Evolutionary conservation across 2,329 filamentous ascomycete genomes (phyloP).

Genomic region (Immersiporthe knoxdaviesiana): DNA sequence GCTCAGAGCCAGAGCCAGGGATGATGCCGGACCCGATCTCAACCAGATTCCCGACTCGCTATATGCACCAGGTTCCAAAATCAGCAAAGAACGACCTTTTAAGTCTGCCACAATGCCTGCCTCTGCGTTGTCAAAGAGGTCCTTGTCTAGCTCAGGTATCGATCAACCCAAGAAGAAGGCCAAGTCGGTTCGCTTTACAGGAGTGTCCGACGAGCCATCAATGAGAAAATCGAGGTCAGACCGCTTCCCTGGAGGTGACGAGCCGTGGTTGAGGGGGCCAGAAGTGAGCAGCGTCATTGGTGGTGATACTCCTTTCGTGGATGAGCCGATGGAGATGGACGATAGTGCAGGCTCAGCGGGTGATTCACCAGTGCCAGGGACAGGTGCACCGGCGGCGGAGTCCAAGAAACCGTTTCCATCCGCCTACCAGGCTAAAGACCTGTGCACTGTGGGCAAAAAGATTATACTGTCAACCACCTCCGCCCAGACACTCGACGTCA

Average conservation of each 20-base stretch:
- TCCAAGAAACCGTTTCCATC: conserved; percentile 19
- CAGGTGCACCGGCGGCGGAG: conserved; percentile 23
- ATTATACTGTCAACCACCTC: conserved; percentile 22
- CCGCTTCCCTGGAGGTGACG: conserved; percentile 15
- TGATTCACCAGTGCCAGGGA: neutral
- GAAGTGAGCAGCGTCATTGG: conserved; percentile 12
- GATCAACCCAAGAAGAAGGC: conserved; percentile 36
- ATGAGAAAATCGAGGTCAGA: neutral
- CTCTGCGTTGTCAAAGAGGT: conserved; percentile 14
- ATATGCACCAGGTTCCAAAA: conserved; percentile 23
- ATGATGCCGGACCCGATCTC: conserved; percentile 46
- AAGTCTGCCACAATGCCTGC: neutral
- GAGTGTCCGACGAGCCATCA: conserved; percentile 26
- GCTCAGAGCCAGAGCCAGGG: conserved; percentile 47
- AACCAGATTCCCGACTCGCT: conserved; percentile 35
- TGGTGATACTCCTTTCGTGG: conserved; percentile 29
- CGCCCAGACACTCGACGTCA: conserved; percentile 30
- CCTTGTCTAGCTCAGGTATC: conserved; percentile 3
- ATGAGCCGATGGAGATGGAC: conserved; percentile 34
- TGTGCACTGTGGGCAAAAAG: conserved; percentile 32
- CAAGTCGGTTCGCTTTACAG: conserved; percentile 45
- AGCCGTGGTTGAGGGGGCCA: neutral
- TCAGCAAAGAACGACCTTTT: conserved; percentile 26
- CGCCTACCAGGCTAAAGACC: conserved; percentile 19
- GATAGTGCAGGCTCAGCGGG: conserved; percentile 13